These are phyloP conservation scores for Cynara cardunculus DNA, from an alignment of 129 eudicot species.

Conservation along the genomic window DNA sequence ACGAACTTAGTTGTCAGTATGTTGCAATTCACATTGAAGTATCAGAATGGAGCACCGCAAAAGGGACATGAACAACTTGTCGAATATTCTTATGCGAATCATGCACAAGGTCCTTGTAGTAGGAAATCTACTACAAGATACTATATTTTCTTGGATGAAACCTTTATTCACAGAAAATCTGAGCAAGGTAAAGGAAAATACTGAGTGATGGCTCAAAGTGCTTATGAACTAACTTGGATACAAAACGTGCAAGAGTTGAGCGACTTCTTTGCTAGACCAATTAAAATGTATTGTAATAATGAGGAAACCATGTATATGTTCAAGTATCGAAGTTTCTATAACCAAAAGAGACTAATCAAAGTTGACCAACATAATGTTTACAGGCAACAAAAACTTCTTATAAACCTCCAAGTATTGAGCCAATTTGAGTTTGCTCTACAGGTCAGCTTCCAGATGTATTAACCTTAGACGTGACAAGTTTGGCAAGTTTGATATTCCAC, in stretches of 20 bases:
- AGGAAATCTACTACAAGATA: too few species aligned
- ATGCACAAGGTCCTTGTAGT: too few species aligned
- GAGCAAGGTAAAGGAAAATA: background rate
- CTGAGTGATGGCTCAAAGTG: background rate
- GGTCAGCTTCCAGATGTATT: background rate
- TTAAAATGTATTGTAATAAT: background rate
- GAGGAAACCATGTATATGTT: background rate
- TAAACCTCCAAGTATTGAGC: background rate
- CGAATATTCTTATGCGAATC: too few species aligned
- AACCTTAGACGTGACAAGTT: background rate
- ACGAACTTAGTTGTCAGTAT: background rate
- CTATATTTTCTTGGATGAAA: too few species aligned
- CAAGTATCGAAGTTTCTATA: background rate
- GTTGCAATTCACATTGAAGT: background rate
- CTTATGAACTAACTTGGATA: background rate
- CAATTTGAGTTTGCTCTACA: background rate
- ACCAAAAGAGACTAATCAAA: background rate
- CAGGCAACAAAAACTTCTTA: background rate
- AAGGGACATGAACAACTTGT: too few species aligned
- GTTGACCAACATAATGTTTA: background rate
- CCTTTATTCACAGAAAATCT: background rate
- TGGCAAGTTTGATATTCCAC: background rate
- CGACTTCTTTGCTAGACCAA: background rate
- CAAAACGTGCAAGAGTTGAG: background rate
- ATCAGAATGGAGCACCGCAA: too few species aligned